These are phyloP conservation scores for Scheffersomyces lignicola DNA, from an alignment of 1,139 yeast genomes.

Conservation along the genomic window DNA sequence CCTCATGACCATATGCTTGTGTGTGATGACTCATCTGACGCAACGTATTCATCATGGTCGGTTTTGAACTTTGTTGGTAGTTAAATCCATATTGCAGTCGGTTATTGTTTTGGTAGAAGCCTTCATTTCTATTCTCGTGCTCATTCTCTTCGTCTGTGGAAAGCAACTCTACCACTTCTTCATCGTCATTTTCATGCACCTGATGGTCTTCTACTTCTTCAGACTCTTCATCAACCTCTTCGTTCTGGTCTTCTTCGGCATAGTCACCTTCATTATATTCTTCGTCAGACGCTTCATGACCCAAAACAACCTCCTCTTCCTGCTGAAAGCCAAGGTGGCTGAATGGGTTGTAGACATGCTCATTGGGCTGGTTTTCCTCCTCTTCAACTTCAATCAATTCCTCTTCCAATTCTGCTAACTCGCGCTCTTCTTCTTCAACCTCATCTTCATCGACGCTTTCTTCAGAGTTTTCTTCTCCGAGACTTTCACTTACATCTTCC, in stretches of 20 bases:
- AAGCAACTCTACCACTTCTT: too few relatives aligned
- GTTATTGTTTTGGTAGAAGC: too few relatives aligned
- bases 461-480: conserved; percentile 12
- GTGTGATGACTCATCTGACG: too few relatives aligned
- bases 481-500: too few relatives aligned
- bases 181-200: conserved; percentile 5
- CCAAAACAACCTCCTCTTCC: conserved; percentile 1
- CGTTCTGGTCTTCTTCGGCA: conserved; percentile 8
- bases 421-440: conserved; percentile 7
- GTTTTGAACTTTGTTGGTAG: too few relatives aligned
- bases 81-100: too few relatives aligned
- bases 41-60: too few relatives aligned
- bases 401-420: conserved; percentile 2
- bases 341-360: not conserved
- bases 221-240: conserved; percentile 8
- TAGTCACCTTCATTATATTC: conserved; percentile 5
- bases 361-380: conserved; percentile 5
- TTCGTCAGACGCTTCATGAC: not conserved
- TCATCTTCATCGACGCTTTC: conserved; percentile 5
- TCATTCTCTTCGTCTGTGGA: too few relatives aligned
- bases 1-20: too few relatives aligned
- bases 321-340: not conserved
- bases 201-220: conserved; percentile 4
- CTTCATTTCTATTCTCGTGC: too few relatives aligned
- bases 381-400: conserved; percentile 1